Evolutionary conservation across 371 early-diverging fungal genomes (phyloP).

Genomic region (Zopfochytrium polystomum): DNA sequence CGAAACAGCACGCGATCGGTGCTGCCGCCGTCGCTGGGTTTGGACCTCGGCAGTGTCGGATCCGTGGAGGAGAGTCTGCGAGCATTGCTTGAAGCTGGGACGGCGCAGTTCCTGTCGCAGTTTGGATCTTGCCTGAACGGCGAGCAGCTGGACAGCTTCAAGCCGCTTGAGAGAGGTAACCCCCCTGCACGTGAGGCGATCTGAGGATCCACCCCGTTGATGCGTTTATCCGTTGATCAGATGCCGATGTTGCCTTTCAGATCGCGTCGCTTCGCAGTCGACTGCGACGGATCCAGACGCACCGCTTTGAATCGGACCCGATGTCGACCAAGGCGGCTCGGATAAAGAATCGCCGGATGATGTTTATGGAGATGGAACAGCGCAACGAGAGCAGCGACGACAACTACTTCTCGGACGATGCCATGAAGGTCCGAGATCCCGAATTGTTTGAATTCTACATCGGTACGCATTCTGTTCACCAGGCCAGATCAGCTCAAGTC

Average conservation of each 20-base stretch:
- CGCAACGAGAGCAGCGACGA: not conserved
- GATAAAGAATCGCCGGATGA: not conserved
- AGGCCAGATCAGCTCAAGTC: no score
- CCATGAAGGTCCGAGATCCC: constrained; percentile 13
- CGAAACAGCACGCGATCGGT: not conserved
- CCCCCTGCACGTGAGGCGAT: not conserved
- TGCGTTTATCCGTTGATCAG: not conserved
- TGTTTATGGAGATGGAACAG: not conserved
- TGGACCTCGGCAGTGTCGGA: not conserved
- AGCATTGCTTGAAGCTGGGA: not conserved
- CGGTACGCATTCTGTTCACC: constrained; percentile 14
- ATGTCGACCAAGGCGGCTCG: not conserved
- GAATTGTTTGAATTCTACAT: constrained; percentile 22
- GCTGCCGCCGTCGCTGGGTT: not conserved
- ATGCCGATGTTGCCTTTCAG: not conserved
- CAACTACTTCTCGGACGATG: constrained; percentile 11
- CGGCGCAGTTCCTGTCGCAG: not conserved
- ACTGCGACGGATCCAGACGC: not conserved
- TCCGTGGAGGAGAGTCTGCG: not conserved
- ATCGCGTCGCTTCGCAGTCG: not conserved
- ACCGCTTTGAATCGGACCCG: not conserved
- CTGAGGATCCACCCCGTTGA: not conserved
- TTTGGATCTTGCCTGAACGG: no score
- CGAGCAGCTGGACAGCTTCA: no score
- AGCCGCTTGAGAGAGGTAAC: no score